Percentiles rank a stretch among this genome's conserved stretches.
Conservation (phyloP, 2,329 filamentous ascomycete genomes). For the Piedraia hortae region DNA sequence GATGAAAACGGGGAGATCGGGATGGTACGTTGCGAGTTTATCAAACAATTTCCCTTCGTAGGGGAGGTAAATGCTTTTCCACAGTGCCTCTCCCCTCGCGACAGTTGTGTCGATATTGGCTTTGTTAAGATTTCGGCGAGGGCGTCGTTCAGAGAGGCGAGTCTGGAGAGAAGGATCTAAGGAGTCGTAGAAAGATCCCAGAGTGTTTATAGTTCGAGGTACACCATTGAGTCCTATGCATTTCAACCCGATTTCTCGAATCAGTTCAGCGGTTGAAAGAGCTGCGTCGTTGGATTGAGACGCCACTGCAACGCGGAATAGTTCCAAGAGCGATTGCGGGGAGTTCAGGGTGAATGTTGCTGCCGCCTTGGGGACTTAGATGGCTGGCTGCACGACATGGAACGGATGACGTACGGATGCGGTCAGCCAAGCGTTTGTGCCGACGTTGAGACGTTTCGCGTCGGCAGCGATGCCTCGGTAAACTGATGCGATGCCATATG, state of each 20-base stretch:
- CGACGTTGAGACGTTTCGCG: constrained; percentile 33
- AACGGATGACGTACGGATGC: constrained; percentile 24
- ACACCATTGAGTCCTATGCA: constrained; percentile 54
- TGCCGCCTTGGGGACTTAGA: constrained; percentile 29
- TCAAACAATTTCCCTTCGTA: constrained; percentile 43
- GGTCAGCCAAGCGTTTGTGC: constrained; percentile 35
- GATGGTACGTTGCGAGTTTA: constrained; percentile 48
- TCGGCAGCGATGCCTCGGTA: constrained; percentile 36
- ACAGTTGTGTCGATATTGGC: constrained; percentile 23
- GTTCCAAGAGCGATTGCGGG: constrained; percentile 39
- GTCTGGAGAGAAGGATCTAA: constrained; percentile 30
- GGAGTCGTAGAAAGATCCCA: constrained; percentile 38
- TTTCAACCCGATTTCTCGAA: constrained; percentile 49
- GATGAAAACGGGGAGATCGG: constrained; percentile 59
- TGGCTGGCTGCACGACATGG: not conserved
- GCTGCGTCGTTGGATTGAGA: constrained; percentile 10
- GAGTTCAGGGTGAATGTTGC: constrained; percentile 72
- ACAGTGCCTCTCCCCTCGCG: constrained; percentile 34
- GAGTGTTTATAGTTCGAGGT: constrained; percentile 57
- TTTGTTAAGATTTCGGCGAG: constrained; percentile 15
- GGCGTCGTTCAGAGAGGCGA: constrained; percentile 16
- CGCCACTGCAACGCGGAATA: constrained; percentile 24
- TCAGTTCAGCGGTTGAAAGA: constrained; percentile 35
- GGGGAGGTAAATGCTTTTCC: constrained; percentile 51
- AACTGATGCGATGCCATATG: constrained; percentile 32